Base-by-base conservation (phyloP, 106 monocot species). In the Hemerocallis citrina region DNA sequence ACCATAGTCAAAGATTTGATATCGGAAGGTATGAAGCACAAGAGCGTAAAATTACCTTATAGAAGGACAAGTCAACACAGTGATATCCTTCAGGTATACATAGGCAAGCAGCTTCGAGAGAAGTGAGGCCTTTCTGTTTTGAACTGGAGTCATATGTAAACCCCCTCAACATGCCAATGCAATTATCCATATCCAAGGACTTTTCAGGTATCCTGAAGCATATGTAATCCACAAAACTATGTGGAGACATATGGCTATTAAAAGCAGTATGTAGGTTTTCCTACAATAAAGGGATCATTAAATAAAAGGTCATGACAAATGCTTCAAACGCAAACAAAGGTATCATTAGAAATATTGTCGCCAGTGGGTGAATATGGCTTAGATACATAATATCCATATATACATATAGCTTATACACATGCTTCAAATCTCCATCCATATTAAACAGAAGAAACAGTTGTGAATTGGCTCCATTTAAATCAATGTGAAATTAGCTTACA, bases 51-150 rank as follows among this genome's bases (percentile, higher is more conserved):
- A 35, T 28, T 68, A 95, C 94, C 94, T 96, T 96, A 41, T 91
- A 96, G 2, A 84, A 59, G 27, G 90, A 83, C 34, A 96, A 51
- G 68, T 96, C 96, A 62, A 81, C 63, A 66, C 96, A 96, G 22
- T 76, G 55, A 49, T 77, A 91, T 17, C 72, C 78, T 62, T 82
- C 72, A 43, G 96, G 96, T 57, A 91, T 59, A 43, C 57, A 47
- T 70, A 96, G 52, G 14, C 90, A 39, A 72, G 82, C 66, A 79
- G 70, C 81, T 67, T 71, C 74, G 31, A 72, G 50, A 61, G 66
- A 47, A 64, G 34, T 37, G 30, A 10, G 34, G 59, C 20, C 67
- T 7, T 67, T 61, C n/a, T 54, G 10, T 52, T 19, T 25, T 36
- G 66, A 68, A 56, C 16, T 55, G 19, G 59, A 68, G 31, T 33